Base-by-base conservation (phyloP, 1,284 basidiomycete genomes). In the Somion occarium region DNA sequence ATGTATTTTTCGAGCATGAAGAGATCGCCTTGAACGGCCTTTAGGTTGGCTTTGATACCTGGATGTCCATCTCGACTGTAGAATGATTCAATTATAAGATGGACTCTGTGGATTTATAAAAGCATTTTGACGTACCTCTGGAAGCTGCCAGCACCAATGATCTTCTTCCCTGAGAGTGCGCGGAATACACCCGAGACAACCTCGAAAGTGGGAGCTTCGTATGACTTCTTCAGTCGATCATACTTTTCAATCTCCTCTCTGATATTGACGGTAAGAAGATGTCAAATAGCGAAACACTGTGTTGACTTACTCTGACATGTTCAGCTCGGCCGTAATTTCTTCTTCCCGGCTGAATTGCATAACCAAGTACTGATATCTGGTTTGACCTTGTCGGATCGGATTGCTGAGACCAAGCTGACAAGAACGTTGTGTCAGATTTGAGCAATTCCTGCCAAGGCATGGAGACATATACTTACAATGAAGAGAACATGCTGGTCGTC, bases 1-100 rank as follows among this genome's bases (percentile, higher is more conserved):
- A 99, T 79, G 66, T 91, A 93, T 80, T 98, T 98, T 68, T 99
- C 97, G 56, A 99, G 85, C 74, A 98, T 85, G 79, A 98, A 99
- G 23, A 99, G 83, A 67, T 98, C 93, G 56, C 97, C 97, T 69
- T 98, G 95, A 13, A 91, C 83, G 41, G 97, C 97, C 73, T 99
- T 99, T 63, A 99, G 80, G 70, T 98, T 98, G 60, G 93, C 95
- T 73, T 98, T 98, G 73, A 99, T 82, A 19, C 86, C 85, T 3
- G 87, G 85, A 57, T 88, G 86, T 7, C 85, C 85, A 52, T 82
- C 82, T 13, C 84, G 86, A 59, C 88, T 91, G 52, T 15, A 30
- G 38, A 9, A 5, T 3, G 25, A 13, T 23, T 46, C 9, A 50
- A 19, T 9, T 41, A 45, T 4, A 22, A n/a, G n/a, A n/a, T n/a